These are phyloP conservation scores for Gnomoniopsis sp. DNA, from an alignment of 2,329 filamentous ascomycete species.

Conservation along the genomic window DNA sequence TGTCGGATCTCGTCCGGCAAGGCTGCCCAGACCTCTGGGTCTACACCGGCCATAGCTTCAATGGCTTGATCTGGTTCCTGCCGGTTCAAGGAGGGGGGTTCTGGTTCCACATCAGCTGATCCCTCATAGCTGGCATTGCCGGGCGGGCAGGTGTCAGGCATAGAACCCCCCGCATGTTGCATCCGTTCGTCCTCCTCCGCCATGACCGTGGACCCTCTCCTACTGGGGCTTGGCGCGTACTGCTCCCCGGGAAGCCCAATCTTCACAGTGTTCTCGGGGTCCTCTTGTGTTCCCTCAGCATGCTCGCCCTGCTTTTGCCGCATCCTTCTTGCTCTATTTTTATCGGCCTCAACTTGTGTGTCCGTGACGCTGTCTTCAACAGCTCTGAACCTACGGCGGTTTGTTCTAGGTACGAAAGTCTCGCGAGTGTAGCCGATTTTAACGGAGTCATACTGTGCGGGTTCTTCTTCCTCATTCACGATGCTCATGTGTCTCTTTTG, in stretches of 20 bases:
- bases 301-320: not conserved
- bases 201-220: constrained; percentile 7
- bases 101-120: not conserved
- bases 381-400: constrained; percentile 13
- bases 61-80: not conserved
- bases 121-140: not conserved
- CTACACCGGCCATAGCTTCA: constrained; percentile 1
- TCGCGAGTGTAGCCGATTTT: constrained; percentile 5
- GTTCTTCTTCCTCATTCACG: not conserved
- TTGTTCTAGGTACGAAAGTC: constrained; percentile 17
- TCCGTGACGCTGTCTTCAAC: constrained; percentile 9
- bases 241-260: constrained; percentile 3
- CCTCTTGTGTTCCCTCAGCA: not conserved
- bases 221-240: constrained; percentile 9
- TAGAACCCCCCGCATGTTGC: not conserved
- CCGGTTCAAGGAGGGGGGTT: constrained; percentile 1
- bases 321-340: not conserved
- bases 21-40: constrained; percentile 11
- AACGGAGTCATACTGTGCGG: constrained; percentile 14
- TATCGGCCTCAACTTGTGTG: not conserved
- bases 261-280: constrained; percentile 7
- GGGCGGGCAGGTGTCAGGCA: constrained; percentile 16
- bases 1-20: constrained; percentile 13
- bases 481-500: constrained; percentile 14
- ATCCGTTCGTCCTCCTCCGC: not conserved